Conservation (phyloP, 164 flowering plant species). For the Cinnamomum chago region DNA sequence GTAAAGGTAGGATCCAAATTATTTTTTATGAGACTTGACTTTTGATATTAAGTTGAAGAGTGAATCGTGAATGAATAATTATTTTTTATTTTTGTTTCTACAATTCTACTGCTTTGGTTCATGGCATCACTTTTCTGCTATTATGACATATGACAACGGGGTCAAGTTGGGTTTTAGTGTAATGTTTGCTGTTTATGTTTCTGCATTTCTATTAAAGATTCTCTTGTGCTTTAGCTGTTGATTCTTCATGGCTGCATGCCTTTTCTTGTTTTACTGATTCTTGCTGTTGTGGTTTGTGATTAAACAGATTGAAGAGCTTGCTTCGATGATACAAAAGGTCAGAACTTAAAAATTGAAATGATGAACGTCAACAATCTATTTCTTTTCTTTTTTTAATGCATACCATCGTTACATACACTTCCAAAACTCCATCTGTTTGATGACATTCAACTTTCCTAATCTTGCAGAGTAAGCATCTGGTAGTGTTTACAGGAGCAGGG, state of each 20-base stretch:
- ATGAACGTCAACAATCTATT: background rate
- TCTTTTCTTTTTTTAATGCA: too few species aligned
- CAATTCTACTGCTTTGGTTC: background rate
- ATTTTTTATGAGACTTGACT: background rate
- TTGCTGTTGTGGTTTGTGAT: conserved; percentile 4
- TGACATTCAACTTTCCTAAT: background rate
- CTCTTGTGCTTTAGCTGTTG: background rate
- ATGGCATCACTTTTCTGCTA: background rate
- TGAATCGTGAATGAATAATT: background rate
- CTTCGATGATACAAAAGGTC: conserved; percentile 64
- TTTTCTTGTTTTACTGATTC: conserved; percentile 4
- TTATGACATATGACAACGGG: background rate
- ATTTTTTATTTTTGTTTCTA: background rate
- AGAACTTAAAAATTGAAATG: background rate
- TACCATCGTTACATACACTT: background rate
- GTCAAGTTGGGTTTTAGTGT: background rate
- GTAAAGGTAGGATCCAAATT: background rate
- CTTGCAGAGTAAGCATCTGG: conserved; percentile 96
- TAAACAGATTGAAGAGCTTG: conserved; percentile 68
- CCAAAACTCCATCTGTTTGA: background rate
- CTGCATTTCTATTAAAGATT: background rate
- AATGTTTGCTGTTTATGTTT: too few species aligned
- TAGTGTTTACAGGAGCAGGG: conserved; percentile 98
- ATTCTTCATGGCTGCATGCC: background rate
- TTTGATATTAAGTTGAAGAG: background rate